Evolutionary conservation across 2,329 filamentous ascomycete genomes (phyloP).

Genomic region (Arachnopeziza araneosa): DNA sequence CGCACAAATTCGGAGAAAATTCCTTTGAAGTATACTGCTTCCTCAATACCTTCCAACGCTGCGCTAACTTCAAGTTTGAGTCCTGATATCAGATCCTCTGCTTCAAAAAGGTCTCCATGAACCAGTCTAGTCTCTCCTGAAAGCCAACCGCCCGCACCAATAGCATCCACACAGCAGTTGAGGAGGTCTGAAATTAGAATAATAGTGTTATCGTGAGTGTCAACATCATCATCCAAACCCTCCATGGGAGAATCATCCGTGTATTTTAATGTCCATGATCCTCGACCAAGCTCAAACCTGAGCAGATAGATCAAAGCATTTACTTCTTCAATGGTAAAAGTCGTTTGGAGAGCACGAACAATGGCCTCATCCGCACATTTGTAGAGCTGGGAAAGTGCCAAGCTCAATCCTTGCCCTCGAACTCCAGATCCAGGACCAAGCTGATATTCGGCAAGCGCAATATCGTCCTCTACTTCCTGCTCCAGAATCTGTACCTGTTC

Average conservation of each 20-base stretch:
- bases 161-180: constrained; percentile 67
- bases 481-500: constrained; percentile 46
- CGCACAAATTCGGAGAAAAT: constrained; percentile 61
- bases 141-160: constrained; percentile 71
- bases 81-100: constrained; percentile 58
- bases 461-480: constrained; percentile 56
- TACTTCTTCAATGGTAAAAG: constrained; percentile 61
- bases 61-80: constrained; percentile 65
- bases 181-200: constrained; percentile 66
- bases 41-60: constrained; percentile 66
- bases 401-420: constrained; percentile 58
- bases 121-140: constrained; percentile 51
- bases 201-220: constrained; percentile 62
- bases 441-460: constrained; percentile 63
- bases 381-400: constrained; percentile 65
- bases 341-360: constrained; percentile 56
- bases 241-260: constrained; percentile 51
- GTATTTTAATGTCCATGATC: constrained; percentile 71
- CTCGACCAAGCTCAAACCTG: constrained; percentile 65
- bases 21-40: constrained; percentile 59
- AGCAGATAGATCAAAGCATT: constrained; percentile 67
- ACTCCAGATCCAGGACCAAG: constrained; percentile 58
- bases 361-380: constrained; percentile 56
- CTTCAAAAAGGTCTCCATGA: constrained; percentile 42
- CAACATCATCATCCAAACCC: constrained; percentile 38